Evolutionary conservation across 306 rosid species (phyloP).

Genomic region (Trifolium fragiferum): DNA sequence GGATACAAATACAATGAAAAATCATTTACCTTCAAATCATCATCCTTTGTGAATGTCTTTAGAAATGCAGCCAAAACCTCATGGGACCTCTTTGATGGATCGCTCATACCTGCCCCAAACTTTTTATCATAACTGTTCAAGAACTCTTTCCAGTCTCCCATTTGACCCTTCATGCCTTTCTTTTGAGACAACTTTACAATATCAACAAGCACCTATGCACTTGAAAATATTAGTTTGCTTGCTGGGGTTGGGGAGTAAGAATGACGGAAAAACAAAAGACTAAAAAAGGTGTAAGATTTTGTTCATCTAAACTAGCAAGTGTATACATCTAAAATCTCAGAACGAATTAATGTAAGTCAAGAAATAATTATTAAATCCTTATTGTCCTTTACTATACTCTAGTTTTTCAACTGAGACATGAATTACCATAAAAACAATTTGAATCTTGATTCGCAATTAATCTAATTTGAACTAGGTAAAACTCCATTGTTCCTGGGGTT

Average conservation of each 20-base stretch:
- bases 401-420: neutral
- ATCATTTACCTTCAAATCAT: slow-evolving; percentile 58
- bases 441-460: neutral
- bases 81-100: slow-evolving; percentile 71
- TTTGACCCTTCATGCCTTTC: slow-evolving; percentile 65
- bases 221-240: slow-evolving; percentile 15
- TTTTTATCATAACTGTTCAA: slow-evolving; percentile 55
- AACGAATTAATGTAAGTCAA: neutral
- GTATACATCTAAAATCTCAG: slow-evolving; percentile 5
- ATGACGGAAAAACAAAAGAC: neutral
- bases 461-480: too few species aligned
- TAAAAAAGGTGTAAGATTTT: neutral
- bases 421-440: neutral
- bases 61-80: slow-evolving; percentile 67
- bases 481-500: neutral
- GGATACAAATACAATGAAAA: neutral
- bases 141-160: slow-evolving; percentile 88
- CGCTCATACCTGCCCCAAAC: slow-evolving; percentile 74
- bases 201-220: slow-evolving; percentile 70
- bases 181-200: slow-evolving; percentile 71
- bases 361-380: slow-evolving; percentile 5
- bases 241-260: neutral
- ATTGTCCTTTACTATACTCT: neutral
- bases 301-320: neutral
- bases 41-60: slow-evolving; percentile 56